Percentiles rank a stretch among this genome's conserved stretches.
These are phyloP conservation scores for Colletotrichum sublineola DNA, from an alignment of 2,329 filamentous ascomycete species.

Conservation along the genomic window DNA sequence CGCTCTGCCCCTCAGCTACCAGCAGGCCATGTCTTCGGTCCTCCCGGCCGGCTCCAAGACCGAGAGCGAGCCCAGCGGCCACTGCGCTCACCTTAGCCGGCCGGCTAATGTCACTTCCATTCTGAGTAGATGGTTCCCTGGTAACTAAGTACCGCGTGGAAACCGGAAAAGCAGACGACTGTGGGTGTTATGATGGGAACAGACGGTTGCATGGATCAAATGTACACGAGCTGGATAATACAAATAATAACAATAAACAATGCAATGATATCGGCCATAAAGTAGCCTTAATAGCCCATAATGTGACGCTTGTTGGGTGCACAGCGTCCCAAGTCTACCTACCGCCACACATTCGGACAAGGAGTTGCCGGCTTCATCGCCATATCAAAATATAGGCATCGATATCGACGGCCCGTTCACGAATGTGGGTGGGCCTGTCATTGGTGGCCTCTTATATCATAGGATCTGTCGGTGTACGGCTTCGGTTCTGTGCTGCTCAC, in stretches of 20 bases:
- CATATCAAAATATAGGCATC: not conserved
- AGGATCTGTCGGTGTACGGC: no score
- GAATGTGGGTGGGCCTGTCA: not conserved
- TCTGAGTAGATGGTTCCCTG: constrained; percentile 37
- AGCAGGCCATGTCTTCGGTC: constrained; percentile 45
- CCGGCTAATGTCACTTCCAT: constrained; percentile 36
- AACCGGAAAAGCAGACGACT: no score
- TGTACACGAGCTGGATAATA: constrained; percentile 11
- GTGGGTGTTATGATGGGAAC: not conserved
- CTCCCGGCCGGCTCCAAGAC: constrained; percentile 36
- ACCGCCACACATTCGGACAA: not conserved
- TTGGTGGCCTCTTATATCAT: not conserved
- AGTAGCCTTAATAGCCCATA: not conserved
- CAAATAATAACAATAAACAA: not conserved
- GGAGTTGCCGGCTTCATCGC: not conserved
- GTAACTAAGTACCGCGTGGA: constrained; percentile 16
- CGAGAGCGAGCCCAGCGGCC: constrained; percentile 33
- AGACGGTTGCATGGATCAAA: not conserved
- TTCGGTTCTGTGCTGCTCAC: no score
- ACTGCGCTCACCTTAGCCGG: constrained; percentile 38
- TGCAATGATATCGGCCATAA: not conserved
- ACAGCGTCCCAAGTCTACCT: not conserved
- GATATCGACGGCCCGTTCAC: not conserved
- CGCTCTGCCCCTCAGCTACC: constrained; percentile 44
- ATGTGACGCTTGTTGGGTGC: not conserved